Base-by-base conservation (phyloP, 495 filamentous ascomycete species). In the Trichoderma asperelloides region DNA sequence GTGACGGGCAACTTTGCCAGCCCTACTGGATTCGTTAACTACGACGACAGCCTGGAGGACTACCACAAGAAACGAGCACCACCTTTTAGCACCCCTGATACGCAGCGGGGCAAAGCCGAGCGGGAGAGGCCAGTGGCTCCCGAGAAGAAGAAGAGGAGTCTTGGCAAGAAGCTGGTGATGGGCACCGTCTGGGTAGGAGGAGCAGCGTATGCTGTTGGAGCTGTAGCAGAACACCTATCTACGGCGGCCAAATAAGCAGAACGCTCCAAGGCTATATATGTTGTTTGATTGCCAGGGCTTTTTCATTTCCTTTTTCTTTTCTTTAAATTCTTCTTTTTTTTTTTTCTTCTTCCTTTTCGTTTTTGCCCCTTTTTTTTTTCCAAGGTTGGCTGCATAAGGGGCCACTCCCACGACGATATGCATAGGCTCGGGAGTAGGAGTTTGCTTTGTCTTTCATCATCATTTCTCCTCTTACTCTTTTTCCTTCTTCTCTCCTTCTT, bases 141-240 rank as follows among this genome's bases (percentile, higher is more conserved):
- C 37, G 76, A 74, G 62, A 73, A 75, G 67, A 60, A 60, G 55
- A 60, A 60, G 55, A 80, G 70, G 60, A 77, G 75, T 41, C 49
- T 78, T 16, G 69, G 81, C 3, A 86, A 80, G 74, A 76, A 82
- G 28, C 75, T 88, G 65, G 60, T 87, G 0, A 68, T 87, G n/a
- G 82, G 84, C 12, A 86, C 86, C 3, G 78, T 75, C 0, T 85
- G 83, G 72, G 82, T 87, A 0, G 90, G 83, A 5, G 87, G 81
- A 21, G 79, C 84, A 25, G 86, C 84, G 30, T 93, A 92, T 77
- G 85, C 85, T 3, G 71, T 91, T 49, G 89, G 88, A 3, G 88
- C 89, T n/a, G 81, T 88, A 16, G 76, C 78, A 6, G 88, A 93
- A 71, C 88, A 84, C 66, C 87, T 91, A 72, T 79, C 78, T 63